Base-by-base conservation (phyloP, 129 eudicot species). In the Erigeron canadensis region DNA sequence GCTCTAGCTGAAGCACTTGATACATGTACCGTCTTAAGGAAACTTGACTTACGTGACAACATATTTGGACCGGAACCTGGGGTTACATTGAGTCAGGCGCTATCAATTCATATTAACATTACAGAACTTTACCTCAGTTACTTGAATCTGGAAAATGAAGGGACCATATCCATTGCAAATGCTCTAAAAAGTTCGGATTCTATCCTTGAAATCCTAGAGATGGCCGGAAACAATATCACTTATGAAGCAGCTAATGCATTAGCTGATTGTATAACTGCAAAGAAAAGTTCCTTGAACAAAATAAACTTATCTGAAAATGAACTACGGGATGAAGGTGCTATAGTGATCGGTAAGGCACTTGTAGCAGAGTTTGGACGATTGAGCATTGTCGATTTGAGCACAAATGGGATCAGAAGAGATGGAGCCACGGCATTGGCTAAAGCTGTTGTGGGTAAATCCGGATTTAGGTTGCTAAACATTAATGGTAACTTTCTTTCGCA, bases 181-280 rank as follows among this genome's bases (percentile, higher is more conserved):
- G 81, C 86, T 22, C 86, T 91, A 37, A 84, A 75, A 63, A 78
- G 58, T 2, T 67, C 86, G 2, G 75, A 86, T 7, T 86, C 95
- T 34, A 28, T 81, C 23, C 85, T 91, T 7, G 81, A 78, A 47
- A 83, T 88, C 18, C 63, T 85, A 39, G 97, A 91, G 63, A 80
- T 91, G 81, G 89, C 95, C 6, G 97, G 97, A 74, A 91, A 91
- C 77, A 89, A 84, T 63, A 76, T 91, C 46, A 83, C 95, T 6
- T 72, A 80, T 13, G 81, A 81, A 58, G 81, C 90, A 22, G 88
- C 91, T 54, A 40, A 84, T 6, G 67, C 79, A 15, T 45, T 91
- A 34, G 88, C 86, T 28, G 83, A 81, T 34, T 91, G 80, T 57
- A 80, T 91, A 11, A 62, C 80, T 60, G 66, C 72, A 15, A 91